Percentiles rank a stretch among this genome's conserved stretches.
These are phyloP conservation scores for Chaetomiaceae sp. DNA, from an alignment of 2,329 filamentous ascomycete genomes.

Conservation along the genomic window DNA sequence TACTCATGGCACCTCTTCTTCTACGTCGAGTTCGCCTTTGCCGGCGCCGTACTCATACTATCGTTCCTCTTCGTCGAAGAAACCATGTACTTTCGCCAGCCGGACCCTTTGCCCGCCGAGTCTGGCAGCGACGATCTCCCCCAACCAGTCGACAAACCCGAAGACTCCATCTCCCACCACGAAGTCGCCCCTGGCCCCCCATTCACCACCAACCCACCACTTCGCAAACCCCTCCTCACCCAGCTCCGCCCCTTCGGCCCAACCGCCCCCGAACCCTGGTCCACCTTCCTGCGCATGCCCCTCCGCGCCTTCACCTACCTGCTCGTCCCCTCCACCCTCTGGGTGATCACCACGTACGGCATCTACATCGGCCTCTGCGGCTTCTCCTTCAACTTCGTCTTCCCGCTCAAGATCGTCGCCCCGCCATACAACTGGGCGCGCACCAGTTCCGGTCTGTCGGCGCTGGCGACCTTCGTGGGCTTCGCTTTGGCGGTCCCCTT, in stretches of 20 bases:
- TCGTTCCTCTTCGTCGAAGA: slow-evolving; percentile 32
- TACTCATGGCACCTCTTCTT: slow-evolving; percentile 57
- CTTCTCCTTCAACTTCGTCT: slow-evolving; percentile 44
- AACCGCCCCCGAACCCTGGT: slow-evolving; percentile 34
- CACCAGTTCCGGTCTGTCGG: slow-evolving; percentile 39
- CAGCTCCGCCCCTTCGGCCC: slow-evolving; percentile 39
- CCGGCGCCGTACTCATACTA: slow-evolving; percentile 25
- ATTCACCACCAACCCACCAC: slow-evolving; percentile 25
- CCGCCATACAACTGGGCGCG: slow-evolving; percentile 41
- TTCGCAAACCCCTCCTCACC: slow-evolving; percentile 36
- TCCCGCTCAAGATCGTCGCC: slow-evolving; percentile 40
- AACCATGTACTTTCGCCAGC: slow-evolving; percentile 26
- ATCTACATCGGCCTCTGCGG: slow-evolving; percentile 45
- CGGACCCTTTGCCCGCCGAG: not conserved
- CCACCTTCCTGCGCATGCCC: slow-evolving; percentile 39
- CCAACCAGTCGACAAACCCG: not conserved
- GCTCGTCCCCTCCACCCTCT: slow-evolving; percentile 42
- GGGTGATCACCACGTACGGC: slow-evolving; percentile 43
- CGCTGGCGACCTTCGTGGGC: slow-evolving; percentile 35
- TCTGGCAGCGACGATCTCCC: slow-evolving; percentile 1
- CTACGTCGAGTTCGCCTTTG: slow-evolving; percentile 53
- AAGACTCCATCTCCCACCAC: slow-evolving; percentile 3
- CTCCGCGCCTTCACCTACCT: no score
- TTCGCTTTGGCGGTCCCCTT: slow-evolving; percentile 39
- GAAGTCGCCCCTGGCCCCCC: slow-evolving; percentile 5